Evolutionary conservation across 345 rosid species (phyloP), one percentile per base, ranked within the genome.

Genomic region (Populus alba): DNA sequence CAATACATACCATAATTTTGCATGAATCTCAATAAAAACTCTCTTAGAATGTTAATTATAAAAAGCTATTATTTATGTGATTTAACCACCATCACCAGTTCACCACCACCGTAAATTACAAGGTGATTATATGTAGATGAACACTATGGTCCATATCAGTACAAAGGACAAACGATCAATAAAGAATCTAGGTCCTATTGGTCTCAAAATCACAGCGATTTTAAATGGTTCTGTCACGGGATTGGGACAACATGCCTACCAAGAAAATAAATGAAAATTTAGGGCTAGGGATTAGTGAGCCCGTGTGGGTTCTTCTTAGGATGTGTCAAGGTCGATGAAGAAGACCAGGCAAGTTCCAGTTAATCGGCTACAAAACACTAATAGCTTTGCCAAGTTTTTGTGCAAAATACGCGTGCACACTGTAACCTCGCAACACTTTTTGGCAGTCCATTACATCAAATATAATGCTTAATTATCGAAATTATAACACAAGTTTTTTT

Each of bases 361-460:
- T 84, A 84, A 77, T 66, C 41, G 23, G 6, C 53, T 10, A 6
- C 16, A 5, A 6, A 9, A 9, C 10, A 37, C 7, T 3, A 4
- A 11, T 10, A 41, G 13, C 11, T 41, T 41, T 10, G 45, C 45
- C 2, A 41, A 15, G 15, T 9, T 5, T 25, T 2, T 66, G 82
- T 11, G 70, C 75, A 17, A n/a, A 79, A 72, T 83, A 77, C 89
- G 89, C 79, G 89, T 83, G 73, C 49, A 2, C 43, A 41, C 45
- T 33, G 71, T 77, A 39, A 39, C 49, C 79, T 71, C 53, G 4
- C 57, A 10, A 39, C 12, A 12, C 65, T 29, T 39, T 29, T 33
- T 25, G 5, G 31, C 39, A 3, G 18, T 49, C 18, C 22, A 72
- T 79, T 81, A 72, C 73, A 45, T 39, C 35, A 70, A 4, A 27